Base-by-base conservation (phyloP, 2,329 filamentous ascomycete genomes). In the Colletotrichum cordylinicola region DNA sequence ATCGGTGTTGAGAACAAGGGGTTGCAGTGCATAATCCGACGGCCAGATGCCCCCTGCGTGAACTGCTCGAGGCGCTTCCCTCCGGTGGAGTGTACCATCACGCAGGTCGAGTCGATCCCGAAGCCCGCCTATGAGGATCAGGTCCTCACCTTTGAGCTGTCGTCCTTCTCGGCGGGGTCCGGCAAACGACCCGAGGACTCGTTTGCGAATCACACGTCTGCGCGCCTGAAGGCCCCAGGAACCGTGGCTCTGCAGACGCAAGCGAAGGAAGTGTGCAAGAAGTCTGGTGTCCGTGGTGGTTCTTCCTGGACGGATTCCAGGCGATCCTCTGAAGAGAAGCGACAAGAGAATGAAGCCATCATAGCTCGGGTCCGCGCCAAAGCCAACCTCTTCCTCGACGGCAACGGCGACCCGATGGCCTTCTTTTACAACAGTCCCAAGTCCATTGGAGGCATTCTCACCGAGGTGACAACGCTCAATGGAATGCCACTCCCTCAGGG, bases 391-490 rank as follows among this genome's bases (percentile, higher is more conserved):
- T 70, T 78, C 35, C 78, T 78, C 35, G 78, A 79, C 55, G 79
- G 79, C 18, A 66, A 74, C 24, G 76, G 78, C n/a, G 78, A 80
- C 37, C 78, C 78, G 29, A 33, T 67, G 58, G 78, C 78, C 21
- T 79, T 80, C 18, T 68, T 37, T 9, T 48, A 77, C 48, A 75
- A 74, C 29, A 78, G 75, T 60, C 76, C 76, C 9, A 13, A 56
- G 8, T 75, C 77, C 15, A 73, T 80, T 13, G 78, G 78, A 8
- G 78, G 78, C 33, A 78, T 80, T 52, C 77, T 80, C 35, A 72
- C 78, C 2, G 74, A 80, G 77, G 74, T 52, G 71, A 79, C 69
- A 84, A 88, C 81, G 86, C 86, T 83, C 87, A 87, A 74, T 82
- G 76, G 75, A 5, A 73, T 82, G 60, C 79, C 79, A 18, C 78